A percentile compares a stretch with the other conserved stretches of the same genome.
These are phyloP conservation scores for Neodidymelliopsis sp. DNA, from an alignment of 2,329 filamentous ascomycete species.

Conservation along the genomic window DNA sequence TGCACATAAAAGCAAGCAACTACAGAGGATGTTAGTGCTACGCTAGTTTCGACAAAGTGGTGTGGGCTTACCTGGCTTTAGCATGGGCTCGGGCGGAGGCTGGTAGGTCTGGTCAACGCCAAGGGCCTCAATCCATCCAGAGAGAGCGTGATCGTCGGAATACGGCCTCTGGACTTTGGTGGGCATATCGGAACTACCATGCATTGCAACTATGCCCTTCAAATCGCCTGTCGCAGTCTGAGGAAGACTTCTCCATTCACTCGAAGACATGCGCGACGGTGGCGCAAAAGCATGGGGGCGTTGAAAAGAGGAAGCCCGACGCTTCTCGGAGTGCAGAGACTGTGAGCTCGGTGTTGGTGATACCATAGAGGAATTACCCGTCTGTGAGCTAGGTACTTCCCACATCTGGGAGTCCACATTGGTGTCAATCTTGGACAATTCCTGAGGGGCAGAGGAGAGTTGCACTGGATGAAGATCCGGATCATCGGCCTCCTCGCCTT, in stretches of 20 bases:
- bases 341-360: conserved; percentile 59
- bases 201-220: conserved; percentile 52
- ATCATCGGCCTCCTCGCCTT: conserved; percentile 79
- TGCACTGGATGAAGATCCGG: conserved; percentile 80
- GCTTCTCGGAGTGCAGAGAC: conserved; percentile 52
- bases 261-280: conserved; percentile 55
- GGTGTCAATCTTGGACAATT: conserved; percentile 63
- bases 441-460: conserved; percentile 71
- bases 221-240: conserved; percentile 61
- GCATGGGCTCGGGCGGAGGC: conserved; percentile 74
- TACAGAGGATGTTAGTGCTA: conserved; percentile 50
- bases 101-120: conserved; percentile 88
- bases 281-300: conserved; percentile 54
- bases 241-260: conserved; percentile 67
- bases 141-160: conserved; percentile 70
- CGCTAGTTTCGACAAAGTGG: conserved; percentile 9
- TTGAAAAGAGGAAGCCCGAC: conserved; percentile 54
- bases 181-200: conserved; percentile 57
- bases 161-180: conserved; percentile 65
- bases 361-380: conserved; percentile 61
- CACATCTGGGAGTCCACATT: conserved; percentile 53
- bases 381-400: conserved; percentile 62
- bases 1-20: conserved; percentile 90
- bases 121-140: conserved; percentile 87
- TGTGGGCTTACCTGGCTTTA: conserved; percentile 66